These are phyloP conservation scores for Pseudocercospora ulei DNA, from an alignment of 2,329 filamentous ascomycete species.

Conservation along the genomic window DNA sequence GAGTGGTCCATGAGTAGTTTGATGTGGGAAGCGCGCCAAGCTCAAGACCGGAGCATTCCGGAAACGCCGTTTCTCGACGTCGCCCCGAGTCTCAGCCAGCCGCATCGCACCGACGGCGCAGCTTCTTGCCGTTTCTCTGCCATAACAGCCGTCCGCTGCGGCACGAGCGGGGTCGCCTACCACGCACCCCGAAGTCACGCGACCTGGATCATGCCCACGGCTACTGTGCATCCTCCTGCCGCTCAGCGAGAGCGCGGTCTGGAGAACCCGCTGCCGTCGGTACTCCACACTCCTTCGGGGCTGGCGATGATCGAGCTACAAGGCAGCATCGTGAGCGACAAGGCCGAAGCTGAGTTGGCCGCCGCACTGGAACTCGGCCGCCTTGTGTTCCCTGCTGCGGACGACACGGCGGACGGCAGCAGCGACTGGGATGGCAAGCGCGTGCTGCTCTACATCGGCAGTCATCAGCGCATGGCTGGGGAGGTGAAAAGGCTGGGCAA, in stretches of 20 bases:
- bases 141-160: not conserved
- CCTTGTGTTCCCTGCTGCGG: constrained; percentile 59
- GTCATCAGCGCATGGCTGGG: constrained; percentile 78
- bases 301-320: constrained; percentile 87
- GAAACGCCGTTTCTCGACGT: too few relatives aligned
- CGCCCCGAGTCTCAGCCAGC: too few relatives aligned
- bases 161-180: constrained; percentile 1
- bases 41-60: too few relatives aligned
- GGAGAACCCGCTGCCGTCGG: constrained; percentile 58
- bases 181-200: constrained; percentile 4
- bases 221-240: not conserved
- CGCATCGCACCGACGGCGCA: too few relatives aligned
- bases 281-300: constrained; percentile 80
- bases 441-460: constrained; percentile 78
- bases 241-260: not conserved
- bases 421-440: constrained; percentile 73
- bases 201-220: constrained; percentile 5
- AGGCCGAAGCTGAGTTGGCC: constrained; percentile 26
- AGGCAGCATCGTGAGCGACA: constrained; percentile 71
- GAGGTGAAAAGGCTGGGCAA: constrained; percentile 79
- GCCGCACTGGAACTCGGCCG: constrained; percentile 53
- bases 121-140: too few relatives aligned
- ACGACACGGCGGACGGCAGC: constrained; percentile 51
- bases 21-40: too few relatives aligned
- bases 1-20: too few relatives aligned